Evolutionary conservation across 176 grass and related monocot species (phyloP), one percentile per base, ranked within the genome.

Genomic region (Cocos nucifera): DNA sequence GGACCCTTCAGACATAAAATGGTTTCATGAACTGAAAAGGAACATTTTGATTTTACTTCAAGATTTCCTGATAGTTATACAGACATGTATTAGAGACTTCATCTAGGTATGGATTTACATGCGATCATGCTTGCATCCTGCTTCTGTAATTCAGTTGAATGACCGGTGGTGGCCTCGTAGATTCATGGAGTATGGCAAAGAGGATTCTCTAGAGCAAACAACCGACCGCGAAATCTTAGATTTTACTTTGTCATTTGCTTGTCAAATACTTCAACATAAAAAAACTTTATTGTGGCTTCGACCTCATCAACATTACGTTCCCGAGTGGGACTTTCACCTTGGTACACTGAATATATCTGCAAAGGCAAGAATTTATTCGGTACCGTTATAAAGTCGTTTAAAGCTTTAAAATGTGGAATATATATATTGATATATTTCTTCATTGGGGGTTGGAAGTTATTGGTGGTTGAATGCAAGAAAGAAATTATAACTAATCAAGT

Each of bases 401-500:
- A 63, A 71, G 30, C 4, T 63, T 53, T 78, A 29, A 15, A 28
- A 25, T 17, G 1, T 39, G 49, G 44, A 66, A 18, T 26, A 35
- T 49, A 18, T 26, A 35, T 49, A 62, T 66, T 62, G 62, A 20
- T 67, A 63, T 30, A 63, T 61, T 64, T 74, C 52, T 70, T n/a
- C 26, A 22, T 48, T 51, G 68, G 63, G 39, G 54, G 26, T 71
- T 25, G 69, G 57, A 71, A 78, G 84, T 85, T 88, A 79, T 73
- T 88, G 65, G 67, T 79, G 78, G 70, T 87, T 70, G 67, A 75
- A 71, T 72, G 56, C 70, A 93, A 81, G 77, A 84, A 93, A 87
- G 57, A 63, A 81, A 81, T 73, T 71, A 54, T 93, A 93, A 93
- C 74, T 87, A 87, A 87, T 68, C 72, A 50, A 54, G 51, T 20